A percentile compares a stretch with the other conserved stretches of the same genome.
Evolutionary conservation across 148 eudicot genomes (phyloP).

Genomic region (Vaccinium vitisidaea): DNA sequence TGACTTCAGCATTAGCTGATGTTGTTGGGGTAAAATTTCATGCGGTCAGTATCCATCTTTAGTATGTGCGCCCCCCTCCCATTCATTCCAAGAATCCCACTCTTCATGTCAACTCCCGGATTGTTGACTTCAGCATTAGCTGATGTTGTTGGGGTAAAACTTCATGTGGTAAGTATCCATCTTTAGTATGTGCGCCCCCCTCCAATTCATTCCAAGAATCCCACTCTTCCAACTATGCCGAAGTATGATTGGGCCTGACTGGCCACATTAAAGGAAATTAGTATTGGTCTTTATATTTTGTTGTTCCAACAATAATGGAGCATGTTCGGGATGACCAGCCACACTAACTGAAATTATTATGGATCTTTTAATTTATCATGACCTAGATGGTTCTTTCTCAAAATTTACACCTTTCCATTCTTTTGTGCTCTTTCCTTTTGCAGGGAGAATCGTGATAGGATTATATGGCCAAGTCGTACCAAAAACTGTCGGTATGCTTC

Average conservation of each 20-base stretch:
- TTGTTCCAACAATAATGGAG: not conserved
- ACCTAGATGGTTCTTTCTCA: no score
- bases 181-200: not conserved
- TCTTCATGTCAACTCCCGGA: not conserved
- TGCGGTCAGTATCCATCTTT: not conserved
- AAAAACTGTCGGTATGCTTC: constrained; percentile 70
- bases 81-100: not conserved
- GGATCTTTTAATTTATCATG: not conserved
- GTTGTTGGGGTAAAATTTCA: not conserved
- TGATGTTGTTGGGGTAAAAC: not conserved
- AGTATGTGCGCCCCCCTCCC: not conserved
- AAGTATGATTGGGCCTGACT: not conserved
- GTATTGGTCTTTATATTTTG: not conserved
- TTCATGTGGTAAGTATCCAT: not conserved
- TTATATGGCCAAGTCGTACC: constrained; percentile 85
- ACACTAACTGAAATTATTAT: not conserved
- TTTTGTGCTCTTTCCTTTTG: constrained; percentile 7
- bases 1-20: not conserved
- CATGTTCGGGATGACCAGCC: not conserved
- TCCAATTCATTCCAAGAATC: not conserved
- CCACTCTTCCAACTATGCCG: not conserved
- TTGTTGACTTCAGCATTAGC: not conserved
- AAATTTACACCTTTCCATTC: constrained; percentile 2
- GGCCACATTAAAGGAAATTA: not conserved
- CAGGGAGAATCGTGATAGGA: constrained; percentile 97